These are phyloP conservation scores for Geoglossum cookeanum DNA, from an alignment of 2,329 filamentous ascomycete genomes.

Conservation along the genomic window DNA sequence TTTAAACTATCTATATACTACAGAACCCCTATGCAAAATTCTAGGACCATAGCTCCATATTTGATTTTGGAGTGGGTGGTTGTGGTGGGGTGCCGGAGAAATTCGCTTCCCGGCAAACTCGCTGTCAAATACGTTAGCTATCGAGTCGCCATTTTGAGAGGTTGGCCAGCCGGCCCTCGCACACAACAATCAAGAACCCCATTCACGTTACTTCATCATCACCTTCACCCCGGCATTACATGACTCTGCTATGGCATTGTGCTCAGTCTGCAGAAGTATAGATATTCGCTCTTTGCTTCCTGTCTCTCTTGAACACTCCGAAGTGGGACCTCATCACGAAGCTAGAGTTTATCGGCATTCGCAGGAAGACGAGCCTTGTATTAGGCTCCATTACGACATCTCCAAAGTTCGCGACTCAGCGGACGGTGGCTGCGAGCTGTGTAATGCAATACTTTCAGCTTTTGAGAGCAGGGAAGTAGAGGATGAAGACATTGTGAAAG, in stretches of 20 bases:
- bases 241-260: not conserved
- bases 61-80: no score
- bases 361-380: not conserved
- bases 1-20: no score
- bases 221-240: no score
- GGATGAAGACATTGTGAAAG: not conserved
- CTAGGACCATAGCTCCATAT: no score
- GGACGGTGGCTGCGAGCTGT: not conserved
- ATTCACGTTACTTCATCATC: no score
- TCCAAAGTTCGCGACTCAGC: not conserved
- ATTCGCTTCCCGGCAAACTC: no score
- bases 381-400: not conserved
- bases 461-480: not conserved
- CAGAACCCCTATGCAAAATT: no score
- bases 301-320: not conserved
- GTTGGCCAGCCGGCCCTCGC: no score
- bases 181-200: no score
- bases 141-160: no score
- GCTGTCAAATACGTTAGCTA: no score
- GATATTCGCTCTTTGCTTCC: not conserved
- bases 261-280: not conserved
- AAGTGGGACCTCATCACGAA: not conserved
- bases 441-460: not conserved
- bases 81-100: no score
- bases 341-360: not conserved